A percentile compares a stretch with the other conserved stretches of the same genome.
Evolutionary conservation across 1,284 basidiomycete genomes (phyloP).

Genomic region (Entoloma clypeatum): DNA sequence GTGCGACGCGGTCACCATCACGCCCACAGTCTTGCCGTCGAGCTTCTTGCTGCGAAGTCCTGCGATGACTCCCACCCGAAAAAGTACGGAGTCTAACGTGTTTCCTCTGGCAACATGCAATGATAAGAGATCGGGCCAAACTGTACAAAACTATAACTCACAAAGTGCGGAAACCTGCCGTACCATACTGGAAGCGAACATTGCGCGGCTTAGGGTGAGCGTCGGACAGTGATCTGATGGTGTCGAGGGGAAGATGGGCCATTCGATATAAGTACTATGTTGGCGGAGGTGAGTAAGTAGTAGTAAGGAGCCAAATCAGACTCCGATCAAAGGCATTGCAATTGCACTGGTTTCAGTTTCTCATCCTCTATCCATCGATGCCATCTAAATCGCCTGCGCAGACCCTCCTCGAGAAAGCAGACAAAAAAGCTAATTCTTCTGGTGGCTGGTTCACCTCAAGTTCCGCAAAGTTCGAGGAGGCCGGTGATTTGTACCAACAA

Average conservation of each 20-base stretch:
- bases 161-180: constrained; percentile 93
- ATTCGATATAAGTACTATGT: constrained; percentile 18
- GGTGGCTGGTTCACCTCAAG: constrained; percentile 84
- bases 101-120: constrained; percentile 52
- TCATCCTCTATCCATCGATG: constrained; percentile 31
- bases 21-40: constrained; percentile 88
- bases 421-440: constrained; percentile 86
- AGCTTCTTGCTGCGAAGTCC: constrained; percentile 87
- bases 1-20: constrained; percentile 99
- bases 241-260: constrained; percentile 40
- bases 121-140: constrained; percentile 17
- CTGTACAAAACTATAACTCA: constrained; percentile 40
- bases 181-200: constrained; percentile 83
- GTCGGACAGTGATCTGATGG: constrained; percentile 48
- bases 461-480: constrained; percentile 85
- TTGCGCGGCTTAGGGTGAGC: constrained; percentile 61
- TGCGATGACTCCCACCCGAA: constrained; percentile 90
- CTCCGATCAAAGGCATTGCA: constrained; percentile 18
- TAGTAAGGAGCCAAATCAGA: not conserved
- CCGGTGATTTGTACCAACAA: constrained; percentile 90
- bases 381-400: constrained; percentile 67
- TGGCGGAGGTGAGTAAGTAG: not conserved
- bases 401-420: constrained; percentile 76
- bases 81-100: constrained; percentile 88
- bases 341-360: constrained; percentile 1